Percentiles rank a stretch among this genome's conserved stretches.
These are phyloP conservation scores for Ceratocystis albifundus DNA, from an alignment of 2,329 filamentous ascomycete genomes.

Conservation along the genomic window DNA sequence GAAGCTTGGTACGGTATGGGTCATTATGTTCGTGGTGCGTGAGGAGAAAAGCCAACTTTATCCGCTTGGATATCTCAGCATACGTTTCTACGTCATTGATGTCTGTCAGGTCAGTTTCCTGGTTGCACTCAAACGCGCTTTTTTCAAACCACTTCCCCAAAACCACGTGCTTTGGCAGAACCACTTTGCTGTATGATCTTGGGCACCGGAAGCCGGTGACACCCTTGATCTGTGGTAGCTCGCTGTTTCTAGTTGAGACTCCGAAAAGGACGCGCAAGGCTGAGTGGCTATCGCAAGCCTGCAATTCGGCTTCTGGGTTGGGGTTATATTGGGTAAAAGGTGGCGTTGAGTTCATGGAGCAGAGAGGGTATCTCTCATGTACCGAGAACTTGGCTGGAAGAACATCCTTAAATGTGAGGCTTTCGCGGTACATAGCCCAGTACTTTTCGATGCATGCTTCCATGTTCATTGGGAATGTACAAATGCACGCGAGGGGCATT, in stretches of 20 bases:
- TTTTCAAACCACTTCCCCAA: not conserved
- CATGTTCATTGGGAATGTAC: not conserved
- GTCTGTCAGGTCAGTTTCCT: not conserved
- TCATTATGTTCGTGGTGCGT: not conserved
- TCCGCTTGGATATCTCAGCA: not conserved
- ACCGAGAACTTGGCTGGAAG: not conserved
- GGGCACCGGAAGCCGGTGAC: not conserved
- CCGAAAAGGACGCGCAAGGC: not conserved
- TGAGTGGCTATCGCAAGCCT: not conserved
- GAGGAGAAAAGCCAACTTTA: not conserved
- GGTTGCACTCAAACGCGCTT: not conserved
- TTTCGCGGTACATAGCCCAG: not conserved
- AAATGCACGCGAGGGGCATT: not conserved
- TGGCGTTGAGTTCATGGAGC: not conserved
- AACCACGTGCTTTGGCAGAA: not conserved
- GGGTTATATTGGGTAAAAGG: not conserved
- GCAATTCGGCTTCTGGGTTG: not conserved
- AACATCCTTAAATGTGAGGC: not conserved
- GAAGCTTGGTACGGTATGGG: not conserved
- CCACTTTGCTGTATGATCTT: not conserved
- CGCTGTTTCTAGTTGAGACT: no score
- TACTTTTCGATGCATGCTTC: conserved; percentile 3
- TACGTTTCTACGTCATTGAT: not conserved
- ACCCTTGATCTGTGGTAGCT: not conserved
- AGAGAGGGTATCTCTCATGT: not conserved